Evolutionary conservation across 129 eudicot species (phyloP), one percentile per base, ranked within the genome.

Genomic region (Rutidosis leptorrhynchoides): DNA sequence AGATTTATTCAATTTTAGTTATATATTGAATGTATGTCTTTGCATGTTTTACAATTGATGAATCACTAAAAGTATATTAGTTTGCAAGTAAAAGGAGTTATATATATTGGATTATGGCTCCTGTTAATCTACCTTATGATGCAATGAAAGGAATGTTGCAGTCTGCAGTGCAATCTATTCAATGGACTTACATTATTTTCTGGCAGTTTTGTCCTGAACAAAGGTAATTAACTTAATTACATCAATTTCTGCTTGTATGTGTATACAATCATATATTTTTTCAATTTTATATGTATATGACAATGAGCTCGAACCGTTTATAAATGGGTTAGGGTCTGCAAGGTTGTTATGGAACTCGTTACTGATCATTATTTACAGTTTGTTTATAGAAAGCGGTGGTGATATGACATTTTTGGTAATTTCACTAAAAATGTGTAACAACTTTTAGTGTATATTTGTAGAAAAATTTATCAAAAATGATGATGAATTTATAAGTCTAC

Each of bases 121-220:
- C 23, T 16, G 53, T 21, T 68, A 76, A 62, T 24, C 63, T 64
- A 53, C 73, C 74, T 25, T 14, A 53, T 60, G 61, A 62, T 53
- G 54, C 54, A 69, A 70, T 93, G 10, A 89, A 88, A 49, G 33
- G 43, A 72, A 74, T 76, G 96, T 33, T 93, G 59, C 84, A 80
- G 74, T 67, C 85, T 15, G 85, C 92, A 1, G 92, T 82, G 1
- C 87, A 88, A 58, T 57, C 88, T 4, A 82, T 88, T 59, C 77
- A 79, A 20, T 93, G 98, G 98, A 88, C 95, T 2, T 93, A 93
- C 69, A 79, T 84, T 27, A 83, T 93, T 64, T 93, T 83, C 76
- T 93, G 98, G 98, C 78, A 79, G 48, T 23, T 81, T 8, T 85
- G 83, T 65, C 92, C 90, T 3, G 74, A 82, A 58, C 71, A 84